Conservation (phyloP, 345 rosid species). For the Citrus australasica region DNA sequence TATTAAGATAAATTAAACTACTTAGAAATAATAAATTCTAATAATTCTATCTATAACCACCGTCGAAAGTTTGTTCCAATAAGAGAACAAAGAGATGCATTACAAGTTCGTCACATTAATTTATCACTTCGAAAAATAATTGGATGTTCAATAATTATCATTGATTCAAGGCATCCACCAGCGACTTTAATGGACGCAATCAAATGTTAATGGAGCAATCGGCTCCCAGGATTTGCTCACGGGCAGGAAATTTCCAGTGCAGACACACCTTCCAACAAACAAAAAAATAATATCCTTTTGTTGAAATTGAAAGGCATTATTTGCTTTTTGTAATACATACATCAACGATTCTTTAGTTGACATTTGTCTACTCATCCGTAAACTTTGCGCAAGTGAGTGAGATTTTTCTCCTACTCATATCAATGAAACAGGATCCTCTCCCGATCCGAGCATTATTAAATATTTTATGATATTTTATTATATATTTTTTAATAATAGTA, state of each 20-base stretch:
- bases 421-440: accelerated
- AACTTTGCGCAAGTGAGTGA: no score
- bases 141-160: background rate
- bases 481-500: accelerated
- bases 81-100: no score
- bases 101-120: background rate
- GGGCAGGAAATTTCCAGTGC: background rate
- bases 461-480: accelerated
- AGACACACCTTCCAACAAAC: background rate
- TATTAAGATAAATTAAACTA: no score
- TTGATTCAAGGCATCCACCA: background rate
- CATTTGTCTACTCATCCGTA: background rate
- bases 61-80: no score
- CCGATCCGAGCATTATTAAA: accelerated
- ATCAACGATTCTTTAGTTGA: background rate
- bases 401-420: no score
- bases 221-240: conserved; percentile 18
- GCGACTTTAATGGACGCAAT: background rate
- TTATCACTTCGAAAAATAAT: background rate
- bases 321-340: background rate
- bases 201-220: conserved; percentile 5
- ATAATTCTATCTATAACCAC: no score
- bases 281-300: background rate
- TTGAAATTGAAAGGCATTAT: background rate
- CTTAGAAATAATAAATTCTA: no score